phyloP scores from a whole-genome alignment of 371 early-diverging fungal species.

The Mucor irregularis region DNA sequence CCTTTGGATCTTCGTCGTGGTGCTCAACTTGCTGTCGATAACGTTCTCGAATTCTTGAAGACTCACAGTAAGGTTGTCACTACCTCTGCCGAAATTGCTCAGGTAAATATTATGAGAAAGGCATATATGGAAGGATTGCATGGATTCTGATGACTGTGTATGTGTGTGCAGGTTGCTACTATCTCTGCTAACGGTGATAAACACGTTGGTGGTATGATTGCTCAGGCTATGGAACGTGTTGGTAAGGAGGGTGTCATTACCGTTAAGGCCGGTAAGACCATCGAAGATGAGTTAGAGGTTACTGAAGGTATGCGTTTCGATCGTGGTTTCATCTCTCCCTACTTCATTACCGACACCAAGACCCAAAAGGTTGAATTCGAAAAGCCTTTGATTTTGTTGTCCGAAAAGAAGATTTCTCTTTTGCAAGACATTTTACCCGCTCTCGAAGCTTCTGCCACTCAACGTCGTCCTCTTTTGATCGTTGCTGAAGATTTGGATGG shows the following conservation, averaged over 20 bases:
- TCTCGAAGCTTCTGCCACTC: conserved; percentile 90
- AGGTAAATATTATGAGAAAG: conserved; percentile 48
- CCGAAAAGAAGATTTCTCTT: conserved; percentile 95
- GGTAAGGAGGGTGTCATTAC: conserved; percentile 99
- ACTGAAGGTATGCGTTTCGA: conserved; percentile 99
- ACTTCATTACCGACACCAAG: conserved; percentile 98
- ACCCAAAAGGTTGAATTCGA: conserved; percentile 97
- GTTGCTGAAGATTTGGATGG: conserved; percentile 98
- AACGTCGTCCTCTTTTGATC: conserved; percentile 95
- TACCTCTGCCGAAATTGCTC: conserved; percentile 93
- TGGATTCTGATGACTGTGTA: background rate
- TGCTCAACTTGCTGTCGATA: conserved; percentile 91
- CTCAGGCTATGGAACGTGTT: conserved; percentile 98
- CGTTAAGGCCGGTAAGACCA: conserved; percentile 98
- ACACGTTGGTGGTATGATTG: conserved; percentile 93
- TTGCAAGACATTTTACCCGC: conserved; percentile 95
- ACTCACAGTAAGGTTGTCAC: conserved; percentile 89
- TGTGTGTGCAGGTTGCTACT: conserved; percentile 78
- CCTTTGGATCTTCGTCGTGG: conserved; percentile 98
- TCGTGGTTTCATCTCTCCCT: conserved; percentile 98
- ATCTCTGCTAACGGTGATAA: conserved; percentile 98
- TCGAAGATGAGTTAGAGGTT: conserved; percentile 94
- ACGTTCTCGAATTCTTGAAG: conserved; percentile 85
- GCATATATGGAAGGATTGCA: too few relatives aligned
- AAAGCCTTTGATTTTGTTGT: conserved; percentile 94